Evolutionary conservation across 2,329 filamentous ascomycete species (phyloP).

Genomic region (Neoascochyta sp.): DNA sequence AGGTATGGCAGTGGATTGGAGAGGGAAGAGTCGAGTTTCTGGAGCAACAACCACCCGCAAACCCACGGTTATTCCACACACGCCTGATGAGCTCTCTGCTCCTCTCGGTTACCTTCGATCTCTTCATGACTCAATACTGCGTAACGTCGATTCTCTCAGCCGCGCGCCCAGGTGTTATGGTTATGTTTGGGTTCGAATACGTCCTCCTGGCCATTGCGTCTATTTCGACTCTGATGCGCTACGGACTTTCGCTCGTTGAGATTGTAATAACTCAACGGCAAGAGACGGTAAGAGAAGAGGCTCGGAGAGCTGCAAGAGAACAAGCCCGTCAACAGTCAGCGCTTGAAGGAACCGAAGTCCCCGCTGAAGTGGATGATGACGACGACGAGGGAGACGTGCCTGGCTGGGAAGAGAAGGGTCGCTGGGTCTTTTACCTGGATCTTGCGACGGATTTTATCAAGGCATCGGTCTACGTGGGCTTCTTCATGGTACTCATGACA

Average conservation of each 20-base stretch:
- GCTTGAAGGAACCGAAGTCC: slow-evolving; percentile 37
- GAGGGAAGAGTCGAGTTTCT: slow-evolving; percentile 90
- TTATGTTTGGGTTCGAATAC: slow-evolving; percentile 99
- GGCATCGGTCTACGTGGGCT: slow-evolving; percentile 80
- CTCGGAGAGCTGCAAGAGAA: slow-evolving; percentile 47
- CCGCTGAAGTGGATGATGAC: slow-evolving; percentile 59
- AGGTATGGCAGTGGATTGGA: slow-evolving; percentile 98
- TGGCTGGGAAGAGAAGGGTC: slow-evolving; percentile 93
- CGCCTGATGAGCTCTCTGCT: slow-evolving; percentile 75
- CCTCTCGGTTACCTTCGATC: slow-evolving; percentile 75
- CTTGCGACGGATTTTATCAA: slow-evolving; percentile 87
- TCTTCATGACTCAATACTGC: slow-evolving; percentile 75
- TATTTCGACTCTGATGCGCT: slow-evolving; percentile 72
- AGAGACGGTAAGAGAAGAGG: slow-evolving; percentile 57
- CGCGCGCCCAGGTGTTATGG: slow-evolving; percentile 97
- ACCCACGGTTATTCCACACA: slow-evolving; percentile 82
- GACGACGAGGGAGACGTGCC: slow-evolving; percentile 93
- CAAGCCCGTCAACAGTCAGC: slow-evolving; percentile 63
- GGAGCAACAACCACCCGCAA: slow-evolving; percentile 90
- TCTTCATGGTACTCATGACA: slow-evolving; percentile 87
- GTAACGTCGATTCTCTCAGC: slow-evolving; percentile 79
- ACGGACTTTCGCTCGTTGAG: slow-evolving; percentile 74
- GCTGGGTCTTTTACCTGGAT: slow-evolving; percentile 86
- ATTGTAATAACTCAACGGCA: slow-evolving; percentile 71
- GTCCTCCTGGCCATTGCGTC: slow-evolving; percentile 80